Evolutionary conservation across 2,329 filamentous ascomycete genomes (phyloP).

Genomic region (Bipolaris oryzae): DNA sequence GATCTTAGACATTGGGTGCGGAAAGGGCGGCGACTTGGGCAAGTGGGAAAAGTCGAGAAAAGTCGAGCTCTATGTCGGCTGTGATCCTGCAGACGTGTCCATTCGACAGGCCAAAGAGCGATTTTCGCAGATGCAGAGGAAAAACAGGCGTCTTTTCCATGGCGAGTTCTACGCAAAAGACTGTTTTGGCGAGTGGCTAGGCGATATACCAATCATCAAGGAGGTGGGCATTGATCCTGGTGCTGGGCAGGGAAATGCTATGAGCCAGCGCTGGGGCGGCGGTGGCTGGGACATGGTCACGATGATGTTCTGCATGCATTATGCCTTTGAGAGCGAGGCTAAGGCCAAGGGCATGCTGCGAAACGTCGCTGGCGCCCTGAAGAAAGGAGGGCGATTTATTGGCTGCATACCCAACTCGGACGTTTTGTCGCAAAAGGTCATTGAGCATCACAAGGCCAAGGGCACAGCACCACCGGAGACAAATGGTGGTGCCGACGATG

Average conservation of each 20-base stretch:
- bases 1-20: conserved; percentile 92
- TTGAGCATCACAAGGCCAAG: conserved; percentile 69
- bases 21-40: conserved; percentile 91
- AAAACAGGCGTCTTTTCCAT: conserved; percentile 71
- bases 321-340: conserved; percentile 90
- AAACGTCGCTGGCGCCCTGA: conserved; percentile 88
- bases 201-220: conserved; percentile 78
- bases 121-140: conserved; percentile 73
- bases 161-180: conserved; percentile 90
- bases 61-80: conserved; percentile 90
- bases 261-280: conserved; percentile 69
- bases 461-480: conserved; percentile 48
- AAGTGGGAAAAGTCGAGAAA: conserved; percentile 94
- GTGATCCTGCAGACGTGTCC: conserved; percentile 90
- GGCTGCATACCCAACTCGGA: conserved; percentile 98
- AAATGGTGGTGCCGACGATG: conserved; percentile 29
- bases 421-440: conserved; percentile 79
- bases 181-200: conserved; percentile 85
- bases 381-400: conserved; percentile 92
- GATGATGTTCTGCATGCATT: conserved; percentile 99
- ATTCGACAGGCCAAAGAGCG: conserved; percentile 89
- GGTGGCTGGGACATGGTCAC: conserved; percentile 91
- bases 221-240: conserved; percentile 87
- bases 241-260: conserved; percentile 63
- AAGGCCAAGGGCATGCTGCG: conserved; percentile 91